Evolutionary conservation across 2,329 filamentous ascomycete species (phyloP).

Genomic region (Shiraia sp.): DNA sequence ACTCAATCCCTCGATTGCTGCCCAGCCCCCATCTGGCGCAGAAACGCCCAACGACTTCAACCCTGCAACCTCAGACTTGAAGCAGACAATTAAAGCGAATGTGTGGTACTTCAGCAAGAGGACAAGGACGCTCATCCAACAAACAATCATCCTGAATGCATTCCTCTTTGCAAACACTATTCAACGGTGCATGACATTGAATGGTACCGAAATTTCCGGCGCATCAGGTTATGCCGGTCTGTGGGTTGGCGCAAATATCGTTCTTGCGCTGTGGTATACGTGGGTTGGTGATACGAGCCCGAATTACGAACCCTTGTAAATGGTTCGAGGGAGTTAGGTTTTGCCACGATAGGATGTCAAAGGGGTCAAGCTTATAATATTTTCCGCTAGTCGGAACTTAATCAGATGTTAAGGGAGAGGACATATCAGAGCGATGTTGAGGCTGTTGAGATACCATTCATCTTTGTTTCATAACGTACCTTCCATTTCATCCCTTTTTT

Average conservation of each 20-base stretch:
- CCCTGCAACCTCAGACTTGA: slow-evolving; percentile 65
- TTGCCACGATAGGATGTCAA: too few species aligned
- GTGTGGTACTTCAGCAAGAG: slow-evolving; percentile 72
- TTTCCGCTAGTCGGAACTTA: too few species aligned
- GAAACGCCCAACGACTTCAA: slow-evolving; percentile 62
- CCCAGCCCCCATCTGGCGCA: slow-evolving; percentile 54
- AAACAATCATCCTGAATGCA: slow-evolving; percentile 55
- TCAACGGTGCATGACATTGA: slow-evolving; percentile 69
- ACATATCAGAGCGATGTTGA: too few species aligned
- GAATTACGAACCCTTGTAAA: slow-evolving; percentile 26
- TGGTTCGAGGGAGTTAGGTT: too few species aligned
- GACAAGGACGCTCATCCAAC: slow-evolving; percentile 62
- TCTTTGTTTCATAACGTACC: too few species aligned
- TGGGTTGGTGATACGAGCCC: slow-evolving; percentile 52
- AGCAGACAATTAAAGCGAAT: slow-evolving; percentile 73
- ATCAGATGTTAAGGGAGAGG: too few species aligned
- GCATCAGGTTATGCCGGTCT: slow-evolving; percentile 73
- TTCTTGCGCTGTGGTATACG: slow-evolving; percentile 62
- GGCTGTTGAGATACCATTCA: too few species aligned
- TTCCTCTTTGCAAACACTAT: slow-evolving; percentile 60
- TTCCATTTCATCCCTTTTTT: too few species aligned
- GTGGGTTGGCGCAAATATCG: slow-evolving; percentile 69
- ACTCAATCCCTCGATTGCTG: slow-evolving; percentile 69
- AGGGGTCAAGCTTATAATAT: too few species aligned
- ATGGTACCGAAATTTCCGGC: slow-evolving; percentile 70